Evolutionary conservation across 306 rosid species (phyloP).

Genomic region (Dryas drummondii): DNA sequence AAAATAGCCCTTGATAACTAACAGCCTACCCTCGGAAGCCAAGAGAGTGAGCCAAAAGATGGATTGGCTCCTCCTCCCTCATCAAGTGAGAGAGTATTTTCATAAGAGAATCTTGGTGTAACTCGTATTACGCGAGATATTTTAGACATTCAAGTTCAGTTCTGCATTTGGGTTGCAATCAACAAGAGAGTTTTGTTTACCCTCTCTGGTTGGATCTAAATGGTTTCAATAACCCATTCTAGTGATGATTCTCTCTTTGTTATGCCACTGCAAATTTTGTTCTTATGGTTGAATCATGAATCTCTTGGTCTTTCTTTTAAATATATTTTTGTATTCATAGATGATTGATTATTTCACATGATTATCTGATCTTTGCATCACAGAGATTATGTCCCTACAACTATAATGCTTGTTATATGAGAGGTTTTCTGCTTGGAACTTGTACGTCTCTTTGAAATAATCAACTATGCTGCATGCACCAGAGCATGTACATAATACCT

Average conservation of each 20-base stretch:
- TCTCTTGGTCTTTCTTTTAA: neutral
- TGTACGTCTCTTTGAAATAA: neutral
- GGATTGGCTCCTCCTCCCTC: too few species aligned
- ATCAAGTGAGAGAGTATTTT: too few species aligned
- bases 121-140: too few species aligned
- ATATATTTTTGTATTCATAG: neutral
- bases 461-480: neutral
- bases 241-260: neutral
- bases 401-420: neutral
- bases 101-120: too few species aligned
- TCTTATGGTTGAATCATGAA: neutral
- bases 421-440: neutral
- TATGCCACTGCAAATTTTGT: neutral
- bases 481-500: neutral
- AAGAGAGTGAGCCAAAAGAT: too few species aligned
- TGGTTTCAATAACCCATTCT: neutral
- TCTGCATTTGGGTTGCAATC: neutral
- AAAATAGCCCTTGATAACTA: too few species aligned
- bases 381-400: neutral
- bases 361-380: neutral
- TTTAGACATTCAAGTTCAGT: too few species aligned
- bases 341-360: neutral
- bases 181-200: neutral
- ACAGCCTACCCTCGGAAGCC: too few species aligned
- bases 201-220: neutral